These are phyloP conservation scores for Scheffersomyces parashehatae DNA, from an alignment of 1,139 yeast species.

Conservation along the genomic window DNA sequence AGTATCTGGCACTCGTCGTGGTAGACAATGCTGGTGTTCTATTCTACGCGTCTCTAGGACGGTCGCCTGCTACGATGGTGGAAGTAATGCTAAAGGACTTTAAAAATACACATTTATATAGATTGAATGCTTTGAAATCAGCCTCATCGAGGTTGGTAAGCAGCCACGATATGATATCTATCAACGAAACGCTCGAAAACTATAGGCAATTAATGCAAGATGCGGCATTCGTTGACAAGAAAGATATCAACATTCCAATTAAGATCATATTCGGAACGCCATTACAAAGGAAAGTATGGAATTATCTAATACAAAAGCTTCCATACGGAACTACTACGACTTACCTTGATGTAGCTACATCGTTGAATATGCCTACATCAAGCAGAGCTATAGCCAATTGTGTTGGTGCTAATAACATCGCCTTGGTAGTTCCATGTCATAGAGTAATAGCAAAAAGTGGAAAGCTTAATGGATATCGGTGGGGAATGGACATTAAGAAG, in stretches of 20 bases:
- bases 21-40: slow-evolving; percentile 17
- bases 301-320: slow-evolving; percentile 12
- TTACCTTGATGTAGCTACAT: slow-evolving; percentile 17
- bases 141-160: slow-evolving; percentile 1
- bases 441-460: slow-evolving; percentile 19
- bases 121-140: slow-evolving; percentile 5
- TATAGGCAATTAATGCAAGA: slow-evolving; percentile 13
- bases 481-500: slow-evolving; percentile 20
- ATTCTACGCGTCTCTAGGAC: slow-evolving; percentile 24
- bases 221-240: slow-evolving; percentile 8
- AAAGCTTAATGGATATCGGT: slow-evolving; percentile 23
- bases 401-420: slow-evolving; percentile 25
- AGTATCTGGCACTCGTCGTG: slow-evolving; percentile 16
- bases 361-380: slow-evolving; percentile 16
- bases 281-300: slow-evolving; percentile 25
- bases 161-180: slow-evolving; percentile 3
- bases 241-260: slow-evolving; percentile 6
- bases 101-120: slow-evolving; percentile 1
- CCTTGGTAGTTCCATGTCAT: slow-evolving; percentile 27
- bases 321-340: slow-evolving; percentile 15
- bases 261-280: slow-evolving; percentile 24
- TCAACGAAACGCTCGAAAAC: slow-evolving; percentile 11
- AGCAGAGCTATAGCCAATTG: slow-evolving; percentile 25
- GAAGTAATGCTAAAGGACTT: slow-evolving; percentile 18
- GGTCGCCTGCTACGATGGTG: slow-evolving; percentile 5